Percentiles rank a stretch among this genome's conserved stretches.
These are phyloP conservation scores for Rehmannia glutinosa DNA, from an alignment of 257 asterid genomes.

Conservation along the genomic window DNA sequence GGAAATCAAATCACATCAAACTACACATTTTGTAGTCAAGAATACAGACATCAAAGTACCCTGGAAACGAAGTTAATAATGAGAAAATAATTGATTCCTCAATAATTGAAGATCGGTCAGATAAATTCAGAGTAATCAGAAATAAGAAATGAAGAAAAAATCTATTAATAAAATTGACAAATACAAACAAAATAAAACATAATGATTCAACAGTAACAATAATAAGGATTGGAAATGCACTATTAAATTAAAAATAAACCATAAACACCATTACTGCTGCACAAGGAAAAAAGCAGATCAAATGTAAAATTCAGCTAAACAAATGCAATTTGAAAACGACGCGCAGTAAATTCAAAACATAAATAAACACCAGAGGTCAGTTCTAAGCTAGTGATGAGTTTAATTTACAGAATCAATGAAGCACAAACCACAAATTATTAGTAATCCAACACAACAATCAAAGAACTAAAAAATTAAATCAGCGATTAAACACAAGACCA, in stretches of 20 bases:
- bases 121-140: too few species aligned
- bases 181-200: too few species aligned
- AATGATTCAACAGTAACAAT: too few species aligned
- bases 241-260: neutral
- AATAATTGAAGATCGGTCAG: too few species aligned
- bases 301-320: too few species aligned
- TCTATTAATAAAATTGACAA: too few species aligned
- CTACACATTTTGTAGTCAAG: constrained; percentile 4
- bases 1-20: constrained; percentile 14
- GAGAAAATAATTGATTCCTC: too few species aligned
- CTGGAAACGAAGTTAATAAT: too few species aligned
- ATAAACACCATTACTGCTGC: neutral
- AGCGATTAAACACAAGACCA: neutral
- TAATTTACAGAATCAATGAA: neutral
- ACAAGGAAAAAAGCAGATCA: too few species aligned
- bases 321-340: neutral
- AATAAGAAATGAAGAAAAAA: neutral
- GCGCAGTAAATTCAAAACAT: neutral
- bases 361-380: neutral
- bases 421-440: neutral
- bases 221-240: too few species aligned
- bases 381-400: neutral
- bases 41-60: too few species aligned
- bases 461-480: neutral
- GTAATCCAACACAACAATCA: neutral